Conservation (phyloP, 2,329 filamentous ascomycete genomes). For the Neofusicoccum sp. region DNA sequence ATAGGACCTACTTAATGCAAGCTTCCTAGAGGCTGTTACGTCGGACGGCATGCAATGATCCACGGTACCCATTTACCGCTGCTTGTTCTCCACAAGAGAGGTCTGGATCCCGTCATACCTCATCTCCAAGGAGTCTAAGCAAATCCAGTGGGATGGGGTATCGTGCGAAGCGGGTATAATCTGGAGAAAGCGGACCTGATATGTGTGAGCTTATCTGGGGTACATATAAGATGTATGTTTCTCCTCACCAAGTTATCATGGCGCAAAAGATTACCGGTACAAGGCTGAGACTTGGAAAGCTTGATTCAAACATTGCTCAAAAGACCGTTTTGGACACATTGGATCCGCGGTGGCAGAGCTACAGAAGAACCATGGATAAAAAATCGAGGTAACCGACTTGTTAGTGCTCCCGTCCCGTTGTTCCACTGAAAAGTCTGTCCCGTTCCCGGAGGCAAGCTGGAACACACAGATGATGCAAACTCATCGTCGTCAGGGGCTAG, state of each 20-base stretch:
- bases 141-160: no score
- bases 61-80: not conserved
- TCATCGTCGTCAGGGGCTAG: not conserved
- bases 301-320: not conserved
- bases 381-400: not conserved
- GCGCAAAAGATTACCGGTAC: not conserved
- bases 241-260: not conserved
- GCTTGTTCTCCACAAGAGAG: not conserved
- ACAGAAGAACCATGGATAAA: not conserved
- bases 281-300: not conserved
- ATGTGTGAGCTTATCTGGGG: not conserved
- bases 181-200: not conserved
- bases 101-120: not conserved
- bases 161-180: not conserved
- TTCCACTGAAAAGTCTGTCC: not conserved
- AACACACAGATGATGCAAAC: not conserved
- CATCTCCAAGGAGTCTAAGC: not conserved
- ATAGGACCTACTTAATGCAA: constrained; percentile 2
- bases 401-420: not conserved
- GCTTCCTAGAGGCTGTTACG: not conserved
- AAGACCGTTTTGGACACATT: not conserved
- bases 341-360: not conserved
- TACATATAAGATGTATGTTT: not conserved
- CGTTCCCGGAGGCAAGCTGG: not conserved
- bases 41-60: not conserved